A percentile compares a stretch with the other conserved stretches of the same genome.
Evolutionary conservation across 768 basidiomycete genomes (phyloP).

Genomic region (Epithele typhae): DNA sequence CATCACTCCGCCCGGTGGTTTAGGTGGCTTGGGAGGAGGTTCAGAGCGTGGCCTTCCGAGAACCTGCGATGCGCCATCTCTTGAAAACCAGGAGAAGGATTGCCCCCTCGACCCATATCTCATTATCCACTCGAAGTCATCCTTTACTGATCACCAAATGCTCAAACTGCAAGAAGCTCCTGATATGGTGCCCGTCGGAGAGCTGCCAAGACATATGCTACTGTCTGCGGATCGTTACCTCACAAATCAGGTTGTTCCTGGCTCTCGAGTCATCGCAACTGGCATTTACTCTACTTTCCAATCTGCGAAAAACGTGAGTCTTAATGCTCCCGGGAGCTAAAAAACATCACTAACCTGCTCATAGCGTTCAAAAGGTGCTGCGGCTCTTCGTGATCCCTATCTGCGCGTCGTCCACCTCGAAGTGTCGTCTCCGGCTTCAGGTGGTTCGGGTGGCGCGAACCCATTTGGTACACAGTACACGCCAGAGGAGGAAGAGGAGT

Average conservation of each 20-base stretch:
- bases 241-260: conserved; percentile 91
- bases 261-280: conserved; percentile 91
- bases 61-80: conserved; percentile 75
- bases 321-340: too few relatives aligned
- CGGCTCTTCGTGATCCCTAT: conserved; percentile 91
- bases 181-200: conserved; percentile 99
- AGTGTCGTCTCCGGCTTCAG: conserved; percentile 71
- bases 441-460: conserved; percentile 67
- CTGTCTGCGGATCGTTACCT: conserved; percentile 88
- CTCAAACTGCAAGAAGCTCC: conserved; percentile 98
- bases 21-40: conserved; percentile 86
- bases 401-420: conserved; percentile 92
- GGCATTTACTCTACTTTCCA: conserved; percentile 98
- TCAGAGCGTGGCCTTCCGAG: conserved; percentile 83
- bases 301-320: conserved; percentile 72
- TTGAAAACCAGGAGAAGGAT: conserved; percentile 85
- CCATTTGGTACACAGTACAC: conserved; percentile 87
- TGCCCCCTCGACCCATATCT: conserved; percentile 96
- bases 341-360: not conserved
- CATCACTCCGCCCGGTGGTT: conserved; percentile 70
- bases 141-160: conserved; percentile 93
- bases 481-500: conserved; percentile 97
- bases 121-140: conserved; percentile 90
- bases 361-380: conserved; percentile 77
- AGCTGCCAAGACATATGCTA: conserved; percentile 92